Percentiles rank a stretch among this genome's conserved stretches.
These are phyloP conservation scores for Phytophthora pini DNA, from an alignment of 352 stramenopile species.

Conservation along the genomic window DNA sequence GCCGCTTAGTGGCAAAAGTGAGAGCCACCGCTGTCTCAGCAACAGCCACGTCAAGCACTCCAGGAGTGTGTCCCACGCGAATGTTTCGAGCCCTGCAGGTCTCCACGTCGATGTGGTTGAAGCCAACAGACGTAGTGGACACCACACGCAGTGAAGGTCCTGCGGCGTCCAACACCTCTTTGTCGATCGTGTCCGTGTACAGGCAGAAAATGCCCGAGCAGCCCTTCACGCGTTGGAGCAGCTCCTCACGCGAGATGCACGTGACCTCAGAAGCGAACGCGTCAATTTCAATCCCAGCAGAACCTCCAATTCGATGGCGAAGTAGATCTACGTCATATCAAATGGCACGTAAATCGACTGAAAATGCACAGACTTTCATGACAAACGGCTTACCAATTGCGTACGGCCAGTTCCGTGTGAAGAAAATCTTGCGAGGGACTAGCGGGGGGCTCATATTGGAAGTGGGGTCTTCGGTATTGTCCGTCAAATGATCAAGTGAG, in stretches of 20 bases:
- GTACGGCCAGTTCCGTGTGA: constrained; percentile 71
- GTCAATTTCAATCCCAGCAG: constrained; percentile 30
- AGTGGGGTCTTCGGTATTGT: not conserved
- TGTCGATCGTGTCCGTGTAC: constrained; percentile 71
- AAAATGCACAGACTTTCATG: not conserved
- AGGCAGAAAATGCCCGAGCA: constrained; percentile 63
- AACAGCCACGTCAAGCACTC: constrained; percentile 85
- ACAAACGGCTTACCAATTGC: constrained; percentile 44
- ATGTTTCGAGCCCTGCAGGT: constrained; percentile 70
- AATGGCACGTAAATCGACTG: not conserved
- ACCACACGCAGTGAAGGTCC: constrained; percentile 63
- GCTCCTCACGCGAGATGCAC: constrained; percentile 48
- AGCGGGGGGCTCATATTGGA: constrained; percentile 16
- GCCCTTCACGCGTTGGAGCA: constrained; percentile 51
- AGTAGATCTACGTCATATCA: constrained; percentile 16
- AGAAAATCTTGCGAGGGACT: constrained; percentile 55
- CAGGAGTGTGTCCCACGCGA: constrained; percentile 80
- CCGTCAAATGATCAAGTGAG: not conserved
- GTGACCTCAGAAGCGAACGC: constrained; percentile 34
- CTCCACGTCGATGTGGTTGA: constrained; percentile 91
- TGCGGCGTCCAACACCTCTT: constrained; percentile 58
- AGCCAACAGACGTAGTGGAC: constrained; percentile 87
- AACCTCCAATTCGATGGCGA: constrained; percentile 20
- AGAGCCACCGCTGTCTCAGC: constrained; percentile 75
- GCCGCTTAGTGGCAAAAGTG: constrained; percentile 64